Evolutionary conservation across 2,329 filamentous ascomycete genomes (phyloP).

Genomic region (Rosellinia necatrix): DNA sequence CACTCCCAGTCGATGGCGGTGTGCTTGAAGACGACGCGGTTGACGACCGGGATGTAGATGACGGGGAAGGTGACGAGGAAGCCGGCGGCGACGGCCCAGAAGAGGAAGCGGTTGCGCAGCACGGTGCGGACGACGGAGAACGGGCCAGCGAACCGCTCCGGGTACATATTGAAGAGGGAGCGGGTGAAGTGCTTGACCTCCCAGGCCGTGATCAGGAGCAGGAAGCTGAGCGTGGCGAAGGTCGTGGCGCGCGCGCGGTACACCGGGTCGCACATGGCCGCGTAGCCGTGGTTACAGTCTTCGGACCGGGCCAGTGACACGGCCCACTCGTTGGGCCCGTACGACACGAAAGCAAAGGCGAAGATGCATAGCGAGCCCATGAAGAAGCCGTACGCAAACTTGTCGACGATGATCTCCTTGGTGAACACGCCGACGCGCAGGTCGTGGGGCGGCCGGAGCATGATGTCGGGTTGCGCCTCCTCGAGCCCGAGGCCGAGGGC

Average conservation of each 20-base stretch:
- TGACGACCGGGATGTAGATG: constrained; percentile 70
- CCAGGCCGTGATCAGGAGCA: constrained; percentile 72
- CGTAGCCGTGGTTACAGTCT: constrained; percentile 62
- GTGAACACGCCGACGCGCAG: constrained; percentile 67
- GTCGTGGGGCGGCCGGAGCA: constrained; percentile 67
- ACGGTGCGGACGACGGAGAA: constrained; percentile 63
- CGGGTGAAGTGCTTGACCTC: constrained; percentile 74
- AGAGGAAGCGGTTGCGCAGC: constrained; percentile 70
- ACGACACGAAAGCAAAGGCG: constrained; percentile 65
- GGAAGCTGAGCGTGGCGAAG: constrained; percentile 71
- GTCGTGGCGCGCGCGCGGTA: constrained; percentile 70
- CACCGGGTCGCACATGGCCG: constrained; percentile 56
- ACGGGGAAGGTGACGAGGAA: constrained; percentile 65
- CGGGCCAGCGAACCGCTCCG: constrained; percentile 49
- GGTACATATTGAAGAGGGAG: constrained; percentile 70
- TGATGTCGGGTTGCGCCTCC: constrained; percentile 69
- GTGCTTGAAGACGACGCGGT: constrained; percentile 71
- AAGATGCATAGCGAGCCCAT: constrained; percentile 67
- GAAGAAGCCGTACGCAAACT: constrained; percentile 67
- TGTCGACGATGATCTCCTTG: constrained; percentile 66
- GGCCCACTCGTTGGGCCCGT: constrained; percentile 34
- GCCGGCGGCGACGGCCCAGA: constrained; percentile 65
- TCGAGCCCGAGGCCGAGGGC: constrained; percentile 76
- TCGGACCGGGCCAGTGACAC: constrained; percentile 34
- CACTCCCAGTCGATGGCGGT: constrained; percentile 72